A percentile compares a stretch with the other conserved stretches of the same genome.
Conservation (phyloP, 2,329 filamentous ascomycete species). For the Sporothrix pallida region DNA sequence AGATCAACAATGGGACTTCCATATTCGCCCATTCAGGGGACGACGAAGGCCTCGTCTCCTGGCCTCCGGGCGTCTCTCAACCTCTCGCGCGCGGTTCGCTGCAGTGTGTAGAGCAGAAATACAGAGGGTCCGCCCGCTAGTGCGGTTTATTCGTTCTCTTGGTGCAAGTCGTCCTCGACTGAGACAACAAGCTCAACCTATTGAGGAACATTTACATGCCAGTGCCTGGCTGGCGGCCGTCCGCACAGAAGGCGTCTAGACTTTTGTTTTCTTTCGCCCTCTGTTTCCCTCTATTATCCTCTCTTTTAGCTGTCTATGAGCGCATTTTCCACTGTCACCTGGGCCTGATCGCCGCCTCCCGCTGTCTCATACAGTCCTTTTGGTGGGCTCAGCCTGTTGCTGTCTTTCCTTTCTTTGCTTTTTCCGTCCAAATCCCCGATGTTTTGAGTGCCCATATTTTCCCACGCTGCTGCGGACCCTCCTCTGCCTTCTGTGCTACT, state of each 20-base stretch:
- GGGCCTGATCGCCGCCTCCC: constrained; percentile 25
- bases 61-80: neutral
- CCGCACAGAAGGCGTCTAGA: constrained; percentile 1
- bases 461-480: neutral
- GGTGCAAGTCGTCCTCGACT: neutral
- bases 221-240: constrained; percentile 24
- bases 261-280: neutral
- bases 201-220: constrained; percentile 25
- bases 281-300: neutral
- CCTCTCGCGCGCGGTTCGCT: neutral
- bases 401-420: constrained; percentile 16
- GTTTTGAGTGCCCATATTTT: neutral
- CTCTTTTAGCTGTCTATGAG: neutral
- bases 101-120: neutral
- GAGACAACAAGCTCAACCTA: constrained; percentile 24
- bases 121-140: constrained; percentile 1
- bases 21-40: constrained; percentile 14
- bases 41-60: neutral
- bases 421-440: neutral
- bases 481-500: neutral
- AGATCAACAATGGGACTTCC: constrained; percentile 15
- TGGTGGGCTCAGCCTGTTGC: constrained; percentile 2
- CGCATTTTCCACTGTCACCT: neutral
- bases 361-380: neutral
- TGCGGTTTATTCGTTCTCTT: neutral